Evolutionary conservation across 768 basidiomycete species (phyloP).

Genomic region (Imleria badia): DNA sequence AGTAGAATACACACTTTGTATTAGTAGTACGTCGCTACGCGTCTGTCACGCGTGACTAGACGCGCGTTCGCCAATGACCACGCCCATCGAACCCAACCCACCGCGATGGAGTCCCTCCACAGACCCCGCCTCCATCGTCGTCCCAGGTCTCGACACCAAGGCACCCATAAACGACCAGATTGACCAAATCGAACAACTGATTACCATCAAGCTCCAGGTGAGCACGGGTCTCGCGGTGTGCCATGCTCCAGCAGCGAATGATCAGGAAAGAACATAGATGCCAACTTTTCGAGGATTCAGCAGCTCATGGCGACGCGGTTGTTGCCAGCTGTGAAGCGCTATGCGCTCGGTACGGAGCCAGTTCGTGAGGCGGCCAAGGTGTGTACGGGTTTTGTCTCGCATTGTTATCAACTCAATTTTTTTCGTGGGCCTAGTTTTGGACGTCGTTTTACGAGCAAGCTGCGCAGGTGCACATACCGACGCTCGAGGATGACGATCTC

Average conservation of each 20-base stretch:
- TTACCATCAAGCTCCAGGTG: slow-evolving; percentile 89
- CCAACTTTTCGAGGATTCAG: slow-evolving; percentile 90
- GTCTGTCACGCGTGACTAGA: slow-evolving; percentile 27
- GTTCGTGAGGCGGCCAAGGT: slow-evolving; percentile 91
- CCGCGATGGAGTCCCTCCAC: slow-evolving; percentile 65
- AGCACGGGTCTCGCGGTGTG: background rate
- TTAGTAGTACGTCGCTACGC: background rate
- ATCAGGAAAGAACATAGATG: slow-evolving; percentile 74
- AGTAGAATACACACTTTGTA: no score
- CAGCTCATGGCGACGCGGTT: slow-evolving; percentile 76
- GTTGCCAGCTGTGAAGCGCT: slow-evolving; percentile 86
- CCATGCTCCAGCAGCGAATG: slow-evolving; percentile 11
- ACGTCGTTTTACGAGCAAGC: slow-evolving; percentile 94
- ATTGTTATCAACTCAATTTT: background rate
- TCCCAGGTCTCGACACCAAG: slow-evolving; percentile 71
- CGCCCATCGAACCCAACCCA: slow-evolving; percentile 57
- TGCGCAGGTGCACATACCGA: slow-evolving; percentile 81
- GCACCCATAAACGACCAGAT: slow-evolving; percentile 79
- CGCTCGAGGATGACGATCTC: slow-evolving; percentile 65
- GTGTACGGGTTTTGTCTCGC: slow-evolving; percentile 20
- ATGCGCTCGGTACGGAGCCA: slow-evolving; percentile 82
- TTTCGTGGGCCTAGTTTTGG: slow-evolving; percentile 70
- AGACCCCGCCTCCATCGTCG: slow-evolving; percentile 60
- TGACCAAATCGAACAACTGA: slow-evolving; percentile 94
- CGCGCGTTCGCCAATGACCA: slow-evolving; percentile 25